phyloP scores from a whole-genome alignment of 1,139 yeast genomes.

The Yamadazyma atmosphaerica region DNA sequence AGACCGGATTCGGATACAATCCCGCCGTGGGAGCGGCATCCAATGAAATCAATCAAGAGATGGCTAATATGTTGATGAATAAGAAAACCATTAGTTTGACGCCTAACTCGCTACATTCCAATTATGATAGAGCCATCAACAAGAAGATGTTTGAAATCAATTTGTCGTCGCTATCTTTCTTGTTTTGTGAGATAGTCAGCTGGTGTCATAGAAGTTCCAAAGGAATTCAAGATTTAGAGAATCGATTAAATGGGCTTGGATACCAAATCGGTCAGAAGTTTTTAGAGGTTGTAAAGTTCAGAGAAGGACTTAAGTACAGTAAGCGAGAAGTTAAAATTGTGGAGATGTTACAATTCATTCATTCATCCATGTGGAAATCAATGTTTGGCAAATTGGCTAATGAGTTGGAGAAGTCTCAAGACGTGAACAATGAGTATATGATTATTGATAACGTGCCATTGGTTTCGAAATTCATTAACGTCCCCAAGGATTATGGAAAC shows the following conservation, averaged over 20 bases:
- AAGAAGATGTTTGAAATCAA: constrained; percentile 69
- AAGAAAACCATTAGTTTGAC: constrained; percentile 34
- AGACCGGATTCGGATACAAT: constrained; percentile 45
- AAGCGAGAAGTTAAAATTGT: constrained; percentile 72
- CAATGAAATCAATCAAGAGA: constrained; percentile 36
- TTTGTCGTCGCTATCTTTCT: constrained; percentile 63
- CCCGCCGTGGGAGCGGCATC: constrained; percentile 46
- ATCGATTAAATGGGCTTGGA: constrained; percentile 73
- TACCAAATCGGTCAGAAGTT: constrained; percentile 56
- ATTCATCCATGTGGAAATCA: constrained; percentile 78
- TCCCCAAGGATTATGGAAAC: constrained; percentile 78
- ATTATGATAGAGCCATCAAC: constrained; percentile 66
- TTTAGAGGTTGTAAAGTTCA: constrained; percentile 41
- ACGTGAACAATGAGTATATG: constrained; percentile 77
- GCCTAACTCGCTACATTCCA: constrained; percentile 36
- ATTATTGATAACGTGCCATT: constrained; percentile 82
- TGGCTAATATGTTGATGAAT: constrained; percentile 34
- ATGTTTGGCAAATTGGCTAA: constrained; percentile 84
- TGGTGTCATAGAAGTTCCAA: constrained; percentile 63
- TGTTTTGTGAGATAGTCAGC: constrained; percentile 72
- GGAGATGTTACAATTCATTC: constrained; percentile 81
- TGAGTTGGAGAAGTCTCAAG: constrained; percentile 85
- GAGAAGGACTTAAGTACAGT: constrained; percentile 61
- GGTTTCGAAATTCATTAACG: constrained; percentile 72
- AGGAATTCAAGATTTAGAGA: constrained; percentile 78